phyloP scores from a whole-genome alignment of 1,284 basidiomycete species.

The Takashimella tepidaria region DNA sequence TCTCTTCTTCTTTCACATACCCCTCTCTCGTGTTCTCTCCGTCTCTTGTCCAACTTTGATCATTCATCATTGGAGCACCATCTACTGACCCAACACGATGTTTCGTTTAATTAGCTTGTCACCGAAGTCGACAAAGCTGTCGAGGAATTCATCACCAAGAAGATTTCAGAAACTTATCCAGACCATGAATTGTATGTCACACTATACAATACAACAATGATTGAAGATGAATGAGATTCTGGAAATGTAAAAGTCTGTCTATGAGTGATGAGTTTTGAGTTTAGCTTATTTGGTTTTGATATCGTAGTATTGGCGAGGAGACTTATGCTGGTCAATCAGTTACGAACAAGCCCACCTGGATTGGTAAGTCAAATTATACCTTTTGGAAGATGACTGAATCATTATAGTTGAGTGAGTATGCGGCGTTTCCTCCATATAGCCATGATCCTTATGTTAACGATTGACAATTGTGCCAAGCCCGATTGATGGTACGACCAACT shows the following conservation, averaged over 20 bases:
- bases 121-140: constrained; percentile 93
- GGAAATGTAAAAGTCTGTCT: background rate
- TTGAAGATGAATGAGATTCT: background rate
- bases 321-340: constrained; percentile 71
- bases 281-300: constrained; percentile 9
- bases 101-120: too few species aligned
- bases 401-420: constrained; percentile 31
- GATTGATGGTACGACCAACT: constrained; percentile 71
- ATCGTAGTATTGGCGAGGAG: constrained; percentile 77
- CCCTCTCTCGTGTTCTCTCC: too few species aligned
- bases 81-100: too few species aligned
- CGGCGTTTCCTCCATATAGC: too few species aligned
- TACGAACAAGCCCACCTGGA: constrained; percentile 84
- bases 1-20: constrained; percentile 3
- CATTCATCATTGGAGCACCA: too few species aligned
- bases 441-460: constrained; percentile 14
- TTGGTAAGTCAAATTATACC: constrained; percentile 60
- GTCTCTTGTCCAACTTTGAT: too few species aligned
- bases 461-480: too few species aligned
- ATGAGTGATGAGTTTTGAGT: too few species aligned
- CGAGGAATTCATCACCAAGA: constrained; percentile 73
- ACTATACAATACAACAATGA: background rate
- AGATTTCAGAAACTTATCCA: constrained; percentile 66
- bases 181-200: constrained; percentile 76
- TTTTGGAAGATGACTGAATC: constrained; percentile 54